phyloP scores from a whole-genome alignment of 352 stramenopile species.

The Blastocystis sp. region DNA sequence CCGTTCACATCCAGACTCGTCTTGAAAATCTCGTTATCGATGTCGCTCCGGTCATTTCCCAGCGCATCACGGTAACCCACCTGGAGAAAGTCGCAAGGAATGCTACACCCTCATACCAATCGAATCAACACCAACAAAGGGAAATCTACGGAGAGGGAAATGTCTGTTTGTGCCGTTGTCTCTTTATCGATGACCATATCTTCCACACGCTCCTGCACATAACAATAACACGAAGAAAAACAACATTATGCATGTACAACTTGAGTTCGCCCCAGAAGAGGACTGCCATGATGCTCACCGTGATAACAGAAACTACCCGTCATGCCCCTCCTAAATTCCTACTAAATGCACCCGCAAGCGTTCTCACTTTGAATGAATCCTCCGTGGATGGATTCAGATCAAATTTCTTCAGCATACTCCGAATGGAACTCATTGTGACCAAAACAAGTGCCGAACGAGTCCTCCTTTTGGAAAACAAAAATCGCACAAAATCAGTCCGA shows the following conservation, averaged over 20 bases:
- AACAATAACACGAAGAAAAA: neutral
- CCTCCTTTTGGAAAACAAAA: neutral
- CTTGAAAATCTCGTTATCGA: constrained; percentile 60
- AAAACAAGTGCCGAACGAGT: neutral
- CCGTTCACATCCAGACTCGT: constrained; percentile 65
- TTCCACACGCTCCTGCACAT: constrained; percentile 23
- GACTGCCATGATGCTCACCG: constrained; percentile 32
- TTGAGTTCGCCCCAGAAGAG: constrained; percentile 63
- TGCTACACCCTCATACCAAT: neutral
- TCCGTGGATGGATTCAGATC: constrained; percentile 67
- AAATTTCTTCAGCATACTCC: constrained; percentile 52
- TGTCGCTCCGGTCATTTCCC: constrained; percentile 53
- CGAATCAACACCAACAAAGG: neutral
- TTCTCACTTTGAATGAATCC: constrained; percentile 51
- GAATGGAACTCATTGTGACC: constrained; percentile 20
- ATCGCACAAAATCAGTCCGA: neutral
- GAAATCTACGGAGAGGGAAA: constrained; percentile 47
- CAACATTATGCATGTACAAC: constrained; percentile 47
- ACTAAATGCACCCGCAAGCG: constrained; percentile 55
- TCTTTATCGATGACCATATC: constrained; percentile 68
- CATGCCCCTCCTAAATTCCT: neutral
- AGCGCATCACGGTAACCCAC: constrained; percentile 67
- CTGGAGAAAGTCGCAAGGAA: constrained; percentile 52
- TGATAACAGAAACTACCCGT: constrained; percentile 59
- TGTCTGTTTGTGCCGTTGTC: constrained; percentile 13